Base-by-base conservation (phyloP, 2,329 filamentous ascomycete species). In the Cercospora sesami region DNA sequence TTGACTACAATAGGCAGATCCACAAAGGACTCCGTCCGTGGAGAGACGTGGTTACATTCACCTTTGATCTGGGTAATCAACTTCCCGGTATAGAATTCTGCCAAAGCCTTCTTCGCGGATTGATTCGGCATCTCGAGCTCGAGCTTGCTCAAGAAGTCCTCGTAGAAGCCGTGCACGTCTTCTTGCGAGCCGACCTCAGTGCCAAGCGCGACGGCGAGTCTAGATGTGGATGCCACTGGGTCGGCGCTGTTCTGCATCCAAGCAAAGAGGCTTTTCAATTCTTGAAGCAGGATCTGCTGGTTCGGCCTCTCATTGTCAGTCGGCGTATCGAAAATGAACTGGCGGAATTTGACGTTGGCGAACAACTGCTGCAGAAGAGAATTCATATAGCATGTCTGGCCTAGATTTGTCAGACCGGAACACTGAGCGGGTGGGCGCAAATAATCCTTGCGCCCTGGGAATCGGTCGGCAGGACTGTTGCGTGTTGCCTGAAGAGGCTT, bases 81-180 rank as follows among this genome's bases (percentile, higher is more conserved):
- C 72, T 94, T 91, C 4, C 95, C 95, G 0, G 94, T 93, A 76
- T 95, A 99, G 75, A 98, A 95, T 0, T 89, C 89, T 60, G 91
- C 87, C 71, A 99, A 90, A 23, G 80, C 82, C 71, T 87, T 89
- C 79, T 92, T 96, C 36, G 88, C 87, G n/a, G 88, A 85, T 1
- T 84, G 80, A 9, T 86, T 85, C 18, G 86, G 79, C 71, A 98
- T 88, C 75, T 97, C 92, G 8, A 88, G 87, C 77, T 99, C 96
- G 87, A 93, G 93, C 28, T 93, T 88, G 78, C 96, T 93, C 74
- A 98, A 95, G 0, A 99, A 85, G 4, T 97, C 85, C 75, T 95
- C 97, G 82, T 96, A 98, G 78, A 98, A 99, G 78, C 97, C 94
- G 73, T 98, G 95, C 5, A 97, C 95, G 77, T 99, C 95, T 92